These are phyloP conservation scores for Cucurbita moschata DNA, from an alignment of 306 rosid genomes.

Conservation along the genomic window DNA sequence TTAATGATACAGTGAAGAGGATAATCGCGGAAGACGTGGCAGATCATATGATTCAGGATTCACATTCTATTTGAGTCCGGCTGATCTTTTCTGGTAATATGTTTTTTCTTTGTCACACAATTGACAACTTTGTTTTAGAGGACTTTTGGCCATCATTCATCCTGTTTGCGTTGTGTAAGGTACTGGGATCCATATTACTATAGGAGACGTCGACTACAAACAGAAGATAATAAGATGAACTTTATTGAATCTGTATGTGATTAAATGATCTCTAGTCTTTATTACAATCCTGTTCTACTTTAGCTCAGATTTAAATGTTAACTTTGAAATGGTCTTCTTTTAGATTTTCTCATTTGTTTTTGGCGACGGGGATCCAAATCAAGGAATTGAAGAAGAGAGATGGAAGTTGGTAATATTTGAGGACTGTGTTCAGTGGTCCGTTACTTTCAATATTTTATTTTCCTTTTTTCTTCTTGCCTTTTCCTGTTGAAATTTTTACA, in stretches of 20 bases:
- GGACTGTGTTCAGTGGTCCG: slow-evolving; percentile 84
- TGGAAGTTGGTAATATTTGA: slow-evolving; percentile 99
- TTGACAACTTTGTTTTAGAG: slow-evolving; percentile 3
- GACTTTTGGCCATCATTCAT: slow-evolving; percentile 5
- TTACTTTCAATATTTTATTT: slow-evolving; percentile 38
- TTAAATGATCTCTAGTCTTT: slow-evolving; percentile 11
- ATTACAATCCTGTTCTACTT: not conserved
- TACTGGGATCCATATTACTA: slow-evolving; percentile 97
- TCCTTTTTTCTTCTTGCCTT: slow-evolving; percentile 4
- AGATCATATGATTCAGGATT: slow-evolving; percentile 79
- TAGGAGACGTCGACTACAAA: slow-evolving; percentile 53
- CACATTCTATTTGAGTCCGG: slow-evolving; percentile 48
- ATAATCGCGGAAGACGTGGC: slow-evolving; percentile 88
- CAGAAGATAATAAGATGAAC: slow-evolving; percentile 62
- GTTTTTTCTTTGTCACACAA: not conserved
- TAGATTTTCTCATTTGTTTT: slow-evolving; percentile 93
- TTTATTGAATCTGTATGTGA: slow-evolving; percentile 82
- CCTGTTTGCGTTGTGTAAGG: slow-evolving; percentile 32
- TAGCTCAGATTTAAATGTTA: slow-evolving; percentile 6
- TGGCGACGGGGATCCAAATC: slow-evolving; percentile 99
- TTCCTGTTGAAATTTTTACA: not conserved
- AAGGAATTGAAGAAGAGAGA: slow-evolving; percentile 99
- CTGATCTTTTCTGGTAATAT: slow-evolving; percentile 78
- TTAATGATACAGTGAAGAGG: slow-evolving; percentile 56
- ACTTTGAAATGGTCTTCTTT: slow-evolving; percentile 12